Percentiles rank a stretch among this genome's conserved stretches.
phyloP scores from a whole-genome alignment of 2,329 filamentous ascomycete species.

The Aphanocladium album region DNA sequence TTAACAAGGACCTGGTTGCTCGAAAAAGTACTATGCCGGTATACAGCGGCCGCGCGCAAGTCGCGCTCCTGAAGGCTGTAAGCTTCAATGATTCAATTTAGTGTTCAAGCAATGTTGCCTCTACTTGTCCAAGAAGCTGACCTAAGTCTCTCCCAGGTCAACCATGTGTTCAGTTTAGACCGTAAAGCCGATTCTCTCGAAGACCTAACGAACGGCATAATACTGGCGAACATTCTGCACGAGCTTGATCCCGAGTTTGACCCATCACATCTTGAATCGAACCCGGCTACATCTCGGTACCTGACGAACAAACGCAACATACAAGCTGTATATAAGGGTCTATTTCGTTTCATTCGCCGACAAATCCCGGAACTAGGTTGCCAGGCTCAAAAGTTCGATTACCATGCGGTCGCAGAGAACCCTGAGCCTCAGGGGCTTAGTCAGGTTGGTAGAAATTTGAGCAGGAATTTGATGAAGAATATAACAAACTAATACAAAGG shows the following conservation, averaged over 20 bases:
- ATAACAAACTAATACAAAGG: constrained; percentile 22
- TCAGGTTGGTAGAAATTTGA: constrained; percentile 33
- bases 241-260: constrained; percentile 55
- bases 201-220: constrained; percentile 48
- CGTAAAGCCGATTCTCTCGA: constrained; percentile 44
- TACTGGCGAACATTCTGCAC: constrained; percentile 52
- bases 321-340: constrained; percentile 49
- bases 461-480: background rate
- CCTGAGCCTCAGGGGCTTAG: constrained; percentile 50
- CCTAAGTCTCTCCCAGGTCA: constrained; percentile 22
- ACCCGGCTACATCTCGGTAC: constrained; percentile 37
- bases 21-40: constrained; percentile 27
- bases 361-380: constrained; percentile 47
- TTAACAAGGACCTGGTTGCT: background rate
- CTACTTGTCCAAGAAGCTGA: background rate
- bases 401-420: constrained; percentile 54
- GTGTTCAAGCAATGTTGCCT: background rate
- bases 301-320: constrained; percentile 47
- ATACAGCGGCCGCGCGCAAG: constrained; percentile 41
- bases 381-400: constrained; percentile 49
- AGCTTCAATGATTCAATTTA: constrained; percentile 19
- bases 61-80: constrained; percentile 54
- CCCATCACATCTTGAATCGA: constrained; percentile 47
- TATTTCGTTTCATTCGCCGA: constrained; percentile 51
- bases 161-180: constrained; percentile 39